These are phyloP conservation scores for Kodamaea sp. DNA, from an alignment of 1,139 yeast genomes.

Conservation along the genomic window DNA sequence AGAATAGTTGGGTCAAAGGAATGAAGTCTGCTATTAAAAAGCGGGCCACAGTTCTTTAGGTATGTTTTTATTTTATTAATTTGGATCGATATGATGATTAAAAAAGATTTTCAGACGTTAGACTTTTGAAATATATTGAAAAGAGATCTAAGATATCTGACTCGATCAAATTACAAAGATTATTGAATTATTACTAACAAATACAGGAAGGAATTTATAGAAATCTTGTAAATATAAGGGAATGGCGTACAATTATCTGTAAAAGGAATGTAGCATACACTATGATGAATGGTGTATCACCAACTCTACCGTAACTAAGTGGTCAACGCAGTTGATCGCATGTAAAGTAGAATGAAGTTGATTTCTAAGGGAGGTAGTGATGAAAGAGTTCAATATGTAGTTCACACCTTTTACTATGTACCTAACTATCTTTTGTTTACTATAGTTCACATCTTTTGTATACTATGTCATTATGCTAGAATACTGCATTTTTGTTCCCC, in stretches of 20 bases:
- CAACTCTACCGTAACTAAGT: no score
- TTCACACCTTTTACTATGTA: no score
- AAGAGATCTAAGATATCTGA: constrained; percentile 29
- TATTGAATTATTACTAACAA: constrained; percentile 1
- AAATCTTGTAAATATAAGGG: neutral
- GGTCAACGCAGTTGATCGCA: no score
- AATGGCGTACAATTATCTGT: neutral
- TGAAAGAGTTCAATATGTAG: no score
- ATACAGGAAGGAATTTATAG: neutral
- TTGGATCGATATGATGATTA: constrained; percentile 23
- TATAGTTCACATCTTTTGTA: no score
- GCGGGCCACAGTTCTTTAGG: constrained; percentile 28
- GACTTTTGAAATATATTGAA: constrained; percentile 29
- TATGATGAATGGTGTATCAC: no score
- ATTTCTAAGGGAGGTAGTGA: no score
- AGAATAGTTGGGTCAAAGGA: constrained; percentile 79
- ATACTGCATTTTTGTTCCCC: no score
- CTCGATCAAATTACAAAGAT: neutral
- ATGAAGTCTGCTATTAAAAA: constrained; percentile 67
- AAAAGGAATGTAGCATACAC: neutral
- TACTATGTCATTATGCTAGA: no score
- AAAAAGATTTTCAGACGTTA: constrained; percentile 29
- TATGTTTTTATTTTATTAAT: neutral
- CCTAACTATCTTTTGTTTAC: no score
- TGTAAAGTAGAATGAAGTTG: no score